Evolutionary conservation across 2,329 filamentous ascomycete genomes (phyloP).

Genomic region (Calonectria leucothoes): DNA sequence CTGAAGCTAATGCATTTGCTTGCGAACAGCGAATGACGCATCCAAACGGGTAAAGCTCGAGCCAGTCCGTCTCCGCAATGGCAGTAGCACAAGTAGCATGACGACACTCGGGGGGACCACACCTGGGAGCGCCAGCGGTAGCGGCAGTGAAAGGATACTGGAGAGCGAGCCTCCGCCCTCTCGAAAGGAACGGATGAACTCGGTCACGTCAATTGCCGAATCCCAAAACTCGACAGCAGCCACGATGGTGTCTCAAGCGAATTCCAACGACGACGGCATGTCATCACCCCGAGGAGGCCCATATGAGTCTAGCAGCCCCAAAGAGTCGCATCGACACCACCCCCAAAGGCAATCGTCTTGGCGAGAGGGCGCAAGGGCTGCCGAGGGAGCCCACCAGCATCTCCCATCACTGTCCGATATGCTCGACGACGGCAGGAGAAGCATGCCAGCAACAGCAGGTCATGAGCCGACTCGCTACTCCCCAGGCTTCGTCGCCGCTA

Average conservation of each 20-base stretch:
- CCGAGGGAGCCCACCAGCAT: constrained; percentile 45
- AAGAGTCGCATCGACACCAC: constrained; percentile 41
- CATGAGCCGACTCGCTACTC: constrained; percentile 39
- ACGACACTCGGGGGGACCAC: constrained; percentile 50
- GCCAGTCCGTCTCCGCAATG: constrained; percentile 47
- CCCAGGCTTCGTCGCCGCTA: constrained; percentile 44
- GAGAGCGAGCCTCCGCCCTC: constrained; percentile 61
- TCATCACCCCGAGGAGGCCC: constrained; percentile 55
- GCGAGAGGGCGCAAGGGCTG: constrained; percentile 37
- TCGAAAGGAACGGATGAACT: constrained; percentile 61
- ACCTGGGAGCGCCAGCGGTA: constrained; percentile 51
- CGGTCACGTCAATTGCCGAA: constrained; percentile 58
- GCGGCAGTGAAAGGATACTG: constrained; percentile 59
- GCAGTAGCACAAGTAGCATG: constrained; percentile 54
- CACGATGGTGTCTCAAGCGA: constrained; percentile 48
- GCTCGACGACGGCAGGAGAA: constrained; percentile 51
- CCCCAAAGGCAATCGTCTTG: constrained; percentile 42
- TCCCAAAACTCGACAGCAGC: constrained; percentile 56
- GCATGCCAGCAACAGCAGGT: constrained; percentile 29
- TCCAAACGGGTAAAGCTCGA: constrained; percentile 63
- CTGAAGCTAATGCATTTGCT: constrained; percentile 16
- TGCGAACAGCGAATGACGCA: constrained; percentile 48
- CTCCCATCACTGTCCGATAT: constrained; percentile 62
- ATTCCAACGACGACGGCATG: constrained; percentile 55
- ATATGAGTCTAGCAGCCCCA: constrained; percentile 49